Evolutionary conservation across 164 flowering plant genomes (phyloP), one percentile per base, ranked within the genome.

Genomic region (Vitis labrusca): DNA sequence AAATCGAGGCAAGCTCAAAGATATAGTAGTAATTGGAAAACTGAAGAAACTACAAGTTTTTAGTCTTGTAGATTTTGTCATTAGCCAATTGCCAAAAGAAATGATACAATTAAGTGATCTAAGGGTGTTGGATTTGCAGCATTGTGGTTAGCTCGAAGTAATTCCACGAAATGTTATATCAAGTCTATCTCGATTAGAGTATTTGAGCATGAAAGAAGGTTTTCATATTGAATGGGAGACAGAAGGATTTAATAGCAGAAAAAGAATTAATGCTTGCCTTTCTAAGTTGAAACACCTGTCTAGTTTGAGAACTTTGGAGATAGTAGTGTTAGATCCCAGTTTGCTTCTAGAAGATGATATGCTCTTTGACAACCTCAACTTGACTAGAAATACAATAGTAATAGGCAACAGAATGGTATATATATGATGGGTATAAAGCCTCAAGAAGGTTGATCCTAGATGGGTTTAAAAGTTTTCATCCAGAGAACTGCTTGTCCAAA

Each of bases 21-120:
- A 37, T 0, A 37, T 37, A 37, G 8, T 0, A 37, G 7, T 3
- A 6, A 37, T 3, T 37, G 5, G 44, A 37, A 2, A 37, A 6
- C 27, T 37, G 6, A 37, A 37, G 44, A 37, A 6, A 37, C 44
- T 6, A 37, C 6, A 37, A 37, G 44, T 37, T 37, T 6, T 37
- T 37, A 37, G 44, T 37, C 7, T 37, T 3, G 0, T 0, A 0
- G 55, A 19, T 0, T 69, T 64, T 12, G n/a, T 61, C 5, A 19
- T 78, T 37, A 14, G 3, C 0, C 10, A 27, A 13, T 13, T 81
- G 16, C 81, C 76, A 0, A 8, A 3, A 11, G 67, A 67, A 48
- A 70, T 81, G 0, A 66, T 54, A 15, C 23, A 75, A 13, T 59
- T 81, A 66, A 61, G 59, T 6, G n/a, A 58, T 16, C 64, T 81